phyloP scores from a whole-genome alignment of 1,284 basidiomycete species.

The Melampsora americana region DNA sequence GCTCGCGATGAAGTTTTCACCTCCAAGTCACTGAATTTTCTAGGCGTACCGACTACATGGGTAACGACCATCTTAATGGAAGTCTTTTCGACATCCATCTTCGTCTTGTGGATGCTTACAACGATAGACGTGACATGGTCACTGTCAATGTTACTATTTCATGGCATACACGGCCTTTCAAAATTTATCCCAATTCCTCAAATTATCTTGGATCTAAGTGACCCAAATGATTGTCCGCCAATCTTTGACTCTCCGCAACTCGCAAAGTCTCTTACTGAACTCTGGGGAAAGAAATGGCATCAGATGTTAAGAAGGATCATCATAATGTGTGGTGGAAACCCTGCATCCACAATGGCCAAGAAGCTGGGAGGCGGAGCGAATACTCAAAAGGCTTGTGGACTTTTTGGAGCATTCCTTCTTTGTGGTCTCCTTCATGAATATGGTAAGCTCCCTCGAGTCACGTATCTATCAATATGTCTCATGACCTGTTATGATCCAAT shows the following conservation, averaged over 20 bases:
- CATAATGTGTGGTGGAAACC: slow-evolving; percentile 18
- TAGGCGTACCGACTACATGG: too few relatives aligned
- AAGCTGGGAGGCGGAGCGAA: background rate
- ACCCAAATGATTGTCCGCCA: background rate
- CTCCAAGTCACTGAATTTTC: too few relatives aligned
- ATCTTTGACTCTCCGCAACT: background rate
- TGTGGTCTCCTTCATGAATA: slow-evolving; percentile 33
- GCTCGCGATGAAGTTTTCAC: too few relatives aligned
- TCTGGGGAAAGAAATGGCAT: slow-evolving; percentile 7
- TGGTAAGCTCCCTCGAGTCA: background rate
- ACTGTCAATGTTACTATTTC: background rate
- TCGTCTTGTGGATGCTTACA: background rate
- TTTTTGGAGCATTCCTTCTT: slow-evolving; percentile 27
- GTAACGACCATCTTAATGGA: background rate
- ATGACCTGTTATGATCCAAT: background rate
- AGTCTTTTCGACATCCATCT: background rate
- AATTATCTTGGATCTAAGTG: background rate
- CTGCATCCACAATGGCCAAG: slow-evolving; percentile 17
- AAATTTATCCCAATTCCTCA: background rate
- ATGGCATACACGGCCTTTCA: background rate
- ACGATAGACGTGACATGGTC: background rate
- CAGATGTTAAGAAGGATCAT: background rate
- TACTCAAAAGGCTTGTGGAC: slow-evolving; percentile 6
- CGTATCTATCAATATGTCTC: background rate
- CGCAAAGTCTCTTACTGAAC: background rate